phyloP scores from a whole-genome alignment of 164 flowering plant genomes.

The Aristolochia californica region DNA sequence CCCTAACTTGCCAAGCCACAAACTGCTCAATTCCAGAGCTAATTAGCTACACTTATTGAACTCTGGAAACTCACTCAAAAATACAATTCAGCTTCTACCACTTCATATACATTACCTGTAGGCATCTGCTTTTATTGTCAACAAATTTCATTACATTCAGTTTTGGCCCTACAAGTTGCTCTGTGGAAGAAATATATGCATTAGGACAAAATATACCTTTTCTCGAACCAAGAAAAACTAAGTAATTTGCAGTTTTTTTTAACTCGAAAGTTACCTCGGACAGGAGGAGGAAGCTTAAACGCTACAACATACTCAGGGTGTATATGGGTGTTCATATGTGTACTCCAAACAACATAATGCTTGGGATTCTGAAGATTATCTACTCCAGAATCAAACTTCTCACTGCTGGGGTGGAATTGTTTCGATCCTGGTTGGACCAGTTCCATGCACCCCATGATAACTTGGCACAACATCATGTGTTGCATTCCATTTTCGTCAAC shows the following conservation, averaged over 20 bases:
- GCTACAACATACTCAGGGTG: conserved; percentile 40
- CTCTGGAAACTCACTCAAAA: background rate
- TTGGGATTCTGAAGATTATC: conserved; percentile 30
- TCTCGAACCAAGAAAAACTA: background rate
- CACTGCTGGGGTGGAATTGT: conserved; percentile 35
- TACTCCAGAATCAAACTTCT: conserved; percentile 44
- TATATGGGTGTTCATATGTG: conserved; percentile 43
- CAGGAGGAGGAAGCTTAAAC: conserved; percentile 29
- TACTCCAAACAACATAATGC: conserved; percentile 41
- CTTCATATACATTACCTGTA: background rate
- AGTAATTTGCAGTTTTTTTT: too few species aligned
- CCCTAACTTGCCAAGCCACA: conserved; percentile 6
- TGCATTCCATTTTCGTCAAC: conserved; percentile 32
- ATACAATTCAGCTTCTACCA: background rate
- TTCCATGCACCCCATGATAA: conserved; percentile 46
- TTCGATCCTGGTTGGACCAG: conserved; percentile 31
- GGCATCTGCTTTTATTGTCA: background rate
- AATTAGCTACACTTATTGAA: background rate
- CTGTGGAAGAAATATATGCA: background rate
- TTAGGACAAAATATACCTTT: background rate
- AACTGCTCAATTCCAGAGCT: conserved; percentile 6
- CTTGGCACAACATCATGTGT: conserved; percentile 43
- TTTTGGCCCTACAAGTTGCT: background rate
- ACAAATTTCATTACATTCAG: background rate
- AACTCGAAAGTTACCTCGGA: conserved; percentile 16